Conservation (phyloP, 163 green algal genomes). For the Volvox carteri region DNA sequence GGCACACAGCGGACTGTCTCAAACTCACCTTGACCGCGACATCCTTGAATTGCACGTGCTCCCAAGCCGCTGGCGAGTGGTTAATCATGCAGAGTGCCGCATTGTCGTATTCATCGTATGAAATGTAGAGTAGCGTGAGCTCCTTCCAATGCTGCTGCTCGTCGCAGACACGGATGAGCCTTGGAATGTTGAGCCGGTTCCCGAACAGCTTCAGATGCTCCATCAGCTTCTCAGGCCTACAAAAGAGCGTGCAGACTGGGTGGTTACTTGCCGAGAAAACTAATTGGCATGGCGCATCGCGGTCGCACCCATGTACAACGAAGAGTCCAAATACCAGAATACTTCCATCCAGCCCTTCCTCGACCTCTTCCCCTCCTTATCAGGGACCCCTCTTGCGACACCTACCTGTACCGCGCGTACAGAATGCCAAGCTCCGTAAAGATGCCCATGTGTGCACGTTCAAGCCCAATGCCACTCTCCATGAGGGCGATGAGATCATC, state of each 20-base stretch:
- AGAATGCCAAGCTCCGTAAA: conserved; percentile 96
- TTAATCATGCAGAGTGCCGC: conserved; percentile 94
- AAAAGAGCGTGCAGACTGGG: not conserved
- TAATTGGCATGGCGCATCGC: too few relatives aligned
- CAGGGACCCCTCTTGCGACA: too few relatives aligned
- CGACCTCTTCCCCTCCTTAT: too few relatives aligned
- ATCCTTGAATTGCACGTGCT: conserved; percentile 98
- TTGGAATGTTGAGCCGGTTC: conserved; percentile 97
- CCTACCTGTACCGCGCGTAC: conserved; percentile 90
- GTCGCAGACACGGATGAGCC: conserved; percentile 93
- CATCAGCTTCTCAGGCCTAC: conserved; percentile 92
- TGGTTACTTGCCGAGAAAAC: not conserved
- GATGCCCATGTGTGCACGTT: conserved; percentile 99
- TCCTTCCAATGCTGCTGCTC: conserved; percentile 96
- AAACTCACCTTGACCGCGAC: conserved; percentile 90
- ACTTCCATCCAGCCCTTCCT: too few relatives aligned
- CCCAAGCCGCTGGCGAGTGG: conserved; percentile 95
- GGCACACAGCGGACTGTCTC: too few relatives aligned
- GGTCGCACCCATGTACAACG: too few relatives aligned
- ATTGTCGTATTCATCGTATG: conserved; percentile 99
- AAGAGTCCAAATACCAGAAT: too few relatives aligned
- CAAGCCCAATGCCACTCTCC: conserved; percentile 97
- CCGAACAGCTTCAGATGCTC: conserved; percentile 99
- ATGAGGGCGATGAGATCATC: conserved; percentile 97
- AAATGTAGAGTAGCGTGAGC: conserved; percentile 97